Evolutionary conservation across 2,329 filamentous ascomycete species (phyloP).

Genomic region (Botrytis squamosa): DNA sequence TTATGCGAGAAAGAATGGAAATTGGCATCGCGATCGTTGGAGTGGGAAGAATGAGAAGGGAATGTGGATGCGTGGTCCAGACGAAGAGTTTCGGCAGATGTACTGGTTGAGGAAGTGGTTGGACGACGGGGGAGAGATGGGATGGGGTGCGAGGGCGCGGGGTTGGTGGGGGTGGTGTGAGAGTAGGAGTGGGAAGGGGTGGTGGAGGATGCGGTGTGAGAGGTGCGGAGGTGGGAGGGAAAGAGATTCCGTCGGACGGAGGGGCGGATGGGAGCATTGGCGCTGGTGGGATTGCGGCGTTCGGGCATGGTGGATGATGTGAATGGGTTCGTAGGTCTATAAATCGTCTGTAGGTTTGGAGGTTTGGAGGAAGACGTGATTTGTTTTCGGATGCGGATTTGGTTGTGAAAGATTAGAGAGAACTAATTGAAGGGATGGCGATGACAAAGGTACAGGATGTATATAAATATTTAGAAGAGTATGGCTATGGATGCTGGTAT

Average conservation of each 20-base stretch:
- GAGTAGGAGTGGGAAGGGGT: constrained; percentile 5
- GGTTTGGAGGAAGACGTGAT: neutral
- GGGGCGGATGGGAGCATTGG: neutral
- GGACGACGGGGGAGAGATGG: constrained; percentile 55
- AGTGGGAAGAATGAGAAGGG: neutral
- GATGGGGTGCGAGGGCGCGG: constrained; percentile 52
- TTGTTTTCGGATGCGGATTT: neutral
- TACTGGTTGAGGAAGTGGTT: constrained; percentile 45
- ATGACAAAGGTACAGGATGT: neutral
- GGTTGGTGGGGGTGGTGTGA: constrained; percentile 22
- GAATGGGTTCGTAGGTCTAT: neutral
- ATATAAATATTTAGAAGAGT: neutral
- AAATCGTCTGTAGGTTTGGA: neutral
- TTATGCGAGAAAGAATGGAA: neutral
- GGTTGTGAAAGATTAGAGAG: neutral
- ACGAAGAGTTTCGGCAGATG: constrained; percentile 49
- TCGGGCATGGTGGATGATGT: constrained; percentile 32
- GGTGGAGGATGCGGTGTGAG: constrained; percentile 9
- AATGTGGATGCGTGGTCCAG: constrained; percentile 48
- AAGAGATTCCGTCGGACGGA: constrained; percentile 21
- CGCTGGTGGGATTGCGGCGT: constrained; percentile 21
- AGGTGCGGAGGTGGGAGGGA: constrained; percentile 18
- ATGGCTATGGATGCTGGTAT: neutral
- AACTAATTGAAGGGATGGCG: neutral
- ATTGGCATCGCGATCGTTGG: neutral